Percentiles rank a stretch among this genome's conserved stretches.
These are phyloP conservation scores for Acidomyces sp. DNA, from an alignment of 495 filamentous ascomycete genomes.

Conservation along the genomic window DNA sequence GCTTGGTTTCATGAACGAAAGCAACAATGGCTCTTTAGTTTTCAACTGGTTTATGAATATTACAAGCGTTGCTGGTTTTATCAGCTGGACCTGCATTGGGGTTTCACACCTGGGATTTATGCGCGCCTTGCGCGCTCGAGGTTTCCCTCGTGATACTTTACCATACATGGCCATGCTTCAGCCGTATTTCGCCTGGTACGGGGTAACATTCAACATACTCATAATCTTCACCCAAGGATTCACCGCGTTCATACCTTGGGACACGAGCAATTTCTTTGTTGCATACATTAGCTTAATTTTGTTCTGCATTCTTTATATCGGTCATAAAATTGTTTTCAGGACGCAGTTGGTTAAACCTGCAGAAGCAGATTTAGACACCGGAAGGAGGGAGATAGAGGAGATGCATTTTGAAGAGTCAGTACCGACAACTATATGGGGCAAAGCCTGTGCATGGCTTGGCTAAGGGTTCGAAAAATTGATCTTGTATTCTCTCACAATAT, in stretches of 20 bases:
- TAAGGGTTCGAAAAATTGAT: too few relatives aligned
- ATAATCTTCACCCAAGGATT: slow-evolving; percentile 61
- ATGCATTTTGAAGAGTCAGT: slow-evolving; percentile 15
- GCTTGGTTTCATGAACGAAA: slow-evolving; percentile 49
- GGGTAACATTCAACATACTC: slow-evolving; percentile 50
- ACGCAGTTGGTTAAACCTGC: slow-evolving; percentile 21
- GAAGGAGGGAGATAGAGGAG: slow-evolving; percentile 19
- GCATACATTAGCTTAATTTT: slow-evolving; percentile 49
- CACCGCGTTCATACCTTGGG: slow-evolving; percentile 53
- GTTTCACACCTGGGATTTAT: slow-evolving; percentile 43
- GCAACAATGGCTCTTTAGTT: slow-evolving; percentile 33
- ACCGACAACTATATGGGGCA: slow-evolving; percentile 9
- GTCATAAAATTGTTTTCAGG: slow-evolving; percentile 23
- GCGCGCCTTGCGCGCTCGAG: slow-evolving; percentile 41
- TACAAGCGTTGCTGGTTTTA: slow-evolving; percentile 32
- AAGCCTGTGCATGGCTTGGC: slow-evolving; percentile 8
- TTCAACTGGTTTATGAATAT: slow-evolving; percentile 33
- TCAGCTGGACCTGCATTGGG: slow-evolving; percentile 35
- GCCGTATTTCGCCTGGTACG: slow-evolving; percentile 43
- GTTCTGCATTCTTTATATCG: slow-evolving; percentile 33
- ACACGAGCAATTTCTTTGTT: slow-evolving; percentile 25
- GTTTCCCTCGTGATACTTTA: slow-evolving; percentile 40
- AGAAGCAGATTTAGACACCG: slow-evolving; percentile 24
- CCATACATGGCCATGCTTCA: slow-evolving; percentile 48
- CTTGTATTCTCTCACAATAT: too few relatives aligned